A percentile compares a stretch with the other conserved stretches of the same genome.
These are phyloP conservation scores for Xylariaceae sp. DNA, from an alignment of 2,329 filamentous ascomycete species.

Conservation along the genomic window DNA sequence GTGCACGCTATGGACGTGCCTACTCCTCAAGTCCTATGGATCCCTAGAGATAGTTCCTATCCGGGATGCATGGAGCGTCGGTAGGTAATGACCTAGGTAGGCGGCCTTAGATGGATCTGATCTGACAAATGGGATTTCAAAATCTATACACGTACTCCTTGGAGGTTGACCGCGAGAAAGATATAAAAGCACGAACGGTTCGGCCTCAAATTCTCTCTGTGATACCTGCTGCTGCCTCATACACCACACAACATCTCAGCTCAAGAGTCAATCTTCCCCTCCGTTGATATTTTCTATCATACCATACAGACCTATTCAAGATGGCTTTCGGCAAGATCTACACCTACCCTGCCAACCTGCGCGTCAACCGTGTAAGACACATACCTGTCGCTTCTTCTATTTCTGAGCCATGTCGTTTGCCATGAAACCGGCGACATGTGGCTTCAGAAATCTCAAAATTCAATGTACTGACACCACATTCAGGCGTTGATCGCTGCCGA, in stretches of 20 bases:
- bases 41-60: too few relatives aligned
- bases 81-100: too few relatives aligned
- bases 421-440: not conserved
- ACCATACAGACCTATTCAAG: constrained; percentile 7
- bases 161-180: not conserved
- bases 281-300: too few relatives aligned
- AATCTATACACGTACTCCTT: not conserved
- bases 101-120: too few relatives aligned
- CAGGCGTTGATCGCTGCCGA: constrained; percentile 36
- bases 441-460: not conserved
- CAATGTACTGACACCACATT: not conserved
- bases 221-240: not conserved
- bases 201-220: not conserved
- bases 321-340: constrained; percentile 41
- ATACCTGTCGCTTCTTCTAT: not conserved
- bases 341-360: constrained; percentile 36
- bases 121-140: too few relatives aligned
- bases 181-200: not conserved
- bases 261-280: too few relatives aligned
- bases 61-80: too few relatives aligned
- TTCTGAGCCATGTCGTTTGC: too few relatives aligned
- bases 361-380: constrained; percentile 34
- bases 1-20: not conserved
- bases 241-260: not conserved
- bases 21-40: too few relatives aligned